Conservation (phyloP, 306 rosid genomes). For the Rubus parviflorus region DNA sequence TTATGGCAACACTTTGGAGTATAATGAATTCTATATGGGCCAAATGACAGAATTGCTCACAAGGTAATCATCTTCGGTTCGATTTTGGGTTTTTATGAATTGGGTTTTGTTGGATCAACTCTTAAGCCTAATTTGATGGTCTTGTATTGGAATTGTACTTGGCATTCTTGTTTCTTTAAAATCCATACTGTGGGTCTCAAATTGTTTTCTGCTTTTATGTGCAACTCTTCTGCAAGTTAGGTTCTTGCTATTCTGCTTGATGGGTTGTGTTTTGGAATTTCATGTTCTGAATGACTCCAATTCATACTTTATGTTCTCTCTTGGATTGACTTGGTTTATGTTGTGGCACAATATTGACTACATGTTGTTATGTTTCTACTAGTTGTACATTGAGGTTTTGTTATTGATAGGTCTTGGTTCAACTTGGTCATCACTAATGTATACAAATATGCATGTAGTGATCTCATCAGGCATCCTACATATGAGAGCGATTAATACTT, state of each 20-base stretch:
- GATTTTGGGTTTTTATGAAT: neutral
- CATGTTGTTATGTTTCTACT: neutral
- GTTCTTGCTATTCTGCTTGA: neutral
- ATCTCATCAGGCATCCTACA: neutral
- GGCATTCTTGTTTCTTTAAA: neutral
- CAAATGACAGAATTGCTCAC: slow-evolving; percentile 93
- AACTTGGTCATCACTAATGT: neutral
- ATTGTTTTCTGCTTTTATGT: neutral
- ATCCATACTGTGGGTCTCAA: neutral
- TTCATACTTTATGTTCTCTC: neutral
- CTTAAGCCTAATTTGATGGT: neutral
- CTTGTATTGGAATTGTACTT: neutral
- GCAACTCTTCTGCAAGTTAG: neutral
- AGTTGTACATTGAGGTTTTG: neutral
- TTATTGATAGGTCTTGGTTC: neutral
- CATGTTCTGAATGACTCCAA: neutral
- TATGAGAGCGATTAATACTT: neutral
- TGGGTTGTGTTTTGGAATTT: neutral
- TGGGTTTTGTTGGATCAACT: neutral
- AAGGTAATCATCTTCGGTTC: slow-evolving; percentile 39
- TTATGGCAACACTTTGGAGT: slow-evolving; percentile 62
- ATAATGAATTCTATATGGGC: slow-evolving; percentile 69
- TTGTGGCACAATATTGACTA: neutral
- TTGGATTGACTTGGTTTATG: neutral
- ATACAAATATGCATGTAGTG: neutral